Conservation (phyloP, 192 early-diverging fungal genomes). For the Coemansia interrupta region DNA sequence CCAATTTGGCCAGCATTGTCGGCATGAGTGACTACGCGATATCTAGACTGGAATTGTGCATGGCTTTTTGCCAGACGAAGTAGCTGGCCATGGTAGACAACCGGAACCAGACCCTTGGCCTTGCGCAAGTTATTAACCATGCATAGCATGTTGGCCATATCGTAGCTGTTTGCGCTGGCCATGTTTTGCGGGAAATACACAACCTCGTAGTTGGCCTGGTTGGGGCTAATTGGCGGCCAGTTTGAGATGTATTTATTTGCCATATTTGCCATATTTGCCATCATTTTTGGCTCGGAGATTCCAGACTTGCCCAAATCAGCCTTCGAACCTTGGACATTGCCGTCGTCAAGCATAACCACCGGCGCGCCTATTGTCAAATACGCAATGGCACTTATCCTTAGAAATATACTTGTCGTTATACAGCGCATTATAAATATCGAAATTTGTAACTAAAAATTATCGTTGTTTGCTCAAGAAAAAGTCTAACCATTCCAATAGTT, state of each 20-base stretch:
- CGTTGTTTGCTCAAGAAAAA: too few relatives aligned
- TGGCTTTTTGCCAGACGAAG: conserved; percentile 25
- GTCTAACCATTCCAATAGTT: too few relatives aligned
- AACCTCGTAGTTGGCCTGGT: conserved; percentile 13
- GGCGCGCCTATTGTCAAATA: neutral
- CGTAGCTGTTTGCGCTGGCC: conserved; percentile 15
- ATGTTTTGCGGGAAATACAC: conserved; percentile 25
- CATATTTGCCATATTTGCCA: neutral
- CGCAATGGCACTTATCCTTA: too few relatives aligned
- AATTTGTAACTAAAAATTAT: too few relatives aligned
- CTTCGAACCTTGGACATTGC: neutral
- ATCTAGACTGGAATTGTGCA: conserved; percentile 27
- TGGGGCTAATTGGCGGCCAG: conserved; percentile 10
- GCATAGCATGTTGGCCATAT: conserved; percentile 39
- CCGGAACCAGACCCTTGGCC: conserved; percentile 9
- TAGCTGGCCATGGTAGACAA: conserved; percentile 27
- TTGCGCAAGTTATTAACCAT: conserved; percentile 32
- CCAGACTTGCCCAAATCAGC: neutral
- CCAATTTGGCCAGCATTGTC: conserved; percentile 31
- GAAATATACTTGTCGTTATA: neutral
- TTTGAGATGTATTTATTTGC: conserved; percentile 3
- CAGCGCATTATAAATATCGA: too few relatives aligned
- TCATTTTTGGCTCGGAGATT: neutral
- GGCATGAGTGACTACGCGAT: conserved; percentile 33
- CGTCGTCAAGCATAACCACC: neutral